These are phyloP conservation scores for Chlorencoelia australis DNA, from an alignment of 2,329 filamentous ascomycete species.

Conservation along the genomic window DNA sequence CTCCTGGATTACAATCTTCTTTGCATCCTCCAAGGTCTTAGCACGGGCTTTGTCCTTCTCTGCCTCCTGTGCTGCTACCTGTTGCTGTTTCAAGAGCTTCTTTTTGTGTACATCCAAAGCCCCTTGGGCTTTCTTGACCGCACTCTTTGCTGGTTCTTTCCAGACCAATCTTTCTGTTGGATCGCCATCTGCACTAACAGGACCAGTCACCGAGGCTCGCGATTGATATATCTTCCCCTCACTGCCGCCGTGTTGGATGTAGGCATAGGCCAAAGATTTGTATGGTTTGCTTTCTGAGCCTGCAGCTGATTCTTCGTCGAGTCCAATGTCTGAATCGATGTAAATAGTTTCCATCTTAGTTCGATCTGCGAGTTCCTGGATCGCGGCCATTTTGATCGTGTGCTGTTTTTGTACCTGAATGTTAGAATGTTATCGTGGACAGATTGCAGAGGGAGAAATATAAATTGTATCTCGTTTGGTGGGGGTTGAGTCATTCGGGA, in stretches of 20 bases:
- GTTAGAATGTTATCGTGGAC: too few relatives aligned
- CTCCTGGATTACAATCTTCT: conserved; percentile 63
- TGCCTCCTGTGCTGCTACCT: conserved; percentile 60
- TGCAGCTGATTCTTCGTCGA: conserved; percentile 55
- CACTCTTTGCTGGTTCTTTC: conserved; percentile 76
- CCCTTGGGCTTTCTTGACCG: conserved; percentile 74
- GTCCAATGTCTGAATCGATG: conserved; percentile 71
- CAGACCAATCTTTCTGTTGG: conserved; percentile 55
- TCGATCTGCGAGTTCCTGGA: conserved; percentile 42
- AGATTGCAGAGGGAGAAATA: too few relatives aligned
- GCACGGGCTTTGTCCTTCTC: conserved; percentile 63
- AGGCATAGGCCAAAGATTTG: conserved; percentile 71
- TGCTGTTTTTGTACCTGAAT: too few relatives aligned
- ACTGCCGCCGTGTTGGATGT: conserved; percentile 52
- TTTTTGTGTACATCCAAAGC: conserved; percentile 69
- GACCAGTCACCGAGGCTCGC: conserved; percentile 55
- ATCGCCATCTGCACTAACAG: conserved; percentile 52
- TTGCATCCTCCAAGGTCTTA: conserved; percentile 66
- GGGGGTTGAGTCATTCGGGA: conserved; percentile 13
- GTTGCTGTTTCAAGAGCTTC: conserved; percentile 71
- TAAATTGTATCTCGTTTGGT: too few relatives aligned
- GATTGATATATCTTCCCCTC: conserved; percentile 54
- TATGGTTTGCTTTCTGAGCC: conserved; percentile 67
- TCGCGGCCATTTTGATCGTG: conserved; percentile 20
- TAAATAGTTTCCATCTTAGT: conserved; percentile 48